Evolutionary conservation across 768 basidiomycete genomes (phyloP), one percentile per base, ranked within the genome.

Genomic region (Coprinopsis marcescibilis): DNA sequence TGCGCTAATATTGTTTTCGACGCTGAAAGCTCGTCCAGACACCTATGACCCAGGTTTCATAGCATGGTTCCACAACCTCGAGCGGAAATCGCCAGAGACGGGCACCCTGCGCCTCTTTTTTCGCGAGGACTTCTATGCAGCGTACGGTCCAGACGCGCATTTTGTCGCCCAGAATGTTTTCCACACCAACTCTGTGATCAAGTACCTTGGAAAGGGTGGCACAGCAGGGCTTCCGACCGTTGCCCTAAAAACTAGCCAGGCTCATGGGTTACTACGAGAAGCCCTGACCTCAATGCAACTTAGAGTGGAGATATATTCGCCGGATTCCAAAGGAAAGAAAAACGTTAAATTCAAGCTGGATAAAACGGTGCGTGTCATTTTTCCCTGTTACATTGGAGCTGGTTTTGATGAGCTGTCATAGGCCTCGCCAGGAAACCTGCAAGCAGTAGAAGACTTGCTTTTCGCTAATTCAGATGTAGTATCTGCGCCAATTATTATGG

Each of bases 91-190:
- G 0, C 84, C 85, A 3, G 81, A 82, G 45, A 76, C 76, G 6
- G 95, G 94, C 17, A 86, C 86, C 5, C 71, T 98, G 41, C 81
- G 96, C 11, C 79, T 99, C 13, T 97, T 98, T 62, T 80, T 84
- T 57, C 82, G 92, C 20, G 76, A 74, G 56, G 81, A 87, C 13
- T 97, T 77, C 65, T 97, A 90, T 68, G 80, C 83, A n/a, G 84
- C 82, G 1, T 91, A 97, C 58, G 93, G 92, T 0, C 67, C 78
- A 3, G 94, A 97, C 63, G 95, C 95, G 0, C 68, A 79, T n/a
- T 91, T 81, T 54, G 80, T 95, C 52, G 94, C 95, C 3, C 72
- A 80, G 15, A 76, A 89, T 55, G 81, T 88, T 44, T 92, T 80
- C 56, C 85, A 79, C 46, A 99, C 96, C 2, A 87, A 89, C 56